Evolutionary conservation across 495 filamentous ascomycete species (phyloP).

Genomic region (Gamarada debralockiae): DNA sequence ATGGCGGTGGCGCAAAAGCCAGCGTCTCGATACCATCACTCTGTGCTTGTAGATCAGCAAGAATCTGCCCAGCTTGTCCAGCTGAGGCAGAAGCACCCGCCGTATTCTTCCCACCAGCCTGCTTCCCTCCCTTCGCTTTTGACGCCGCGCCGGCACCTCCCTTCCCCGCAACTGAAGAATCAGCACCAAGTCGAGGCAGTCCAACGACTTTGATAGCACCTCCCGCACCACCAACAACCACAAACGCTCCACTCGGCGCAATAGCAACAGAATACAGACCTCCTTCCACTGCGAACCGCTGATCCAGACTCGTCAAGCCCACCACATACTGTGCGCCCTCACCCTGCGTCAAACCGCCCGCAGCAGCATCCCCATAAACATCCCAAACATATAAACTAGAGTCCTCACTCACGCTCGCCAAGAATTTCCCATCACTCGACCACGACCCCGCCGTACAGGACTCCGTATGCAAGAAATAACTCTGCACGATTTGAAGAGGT

Average conservation of each 20-base stretch:
- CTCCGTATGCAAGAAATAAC: constrained; percentile 84
- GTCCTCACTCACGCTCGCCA: constrained; percentile 90
- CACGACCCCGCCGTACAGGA: constrained; percentile 88
- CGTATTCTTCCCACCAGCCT: constrained; percentile 29
- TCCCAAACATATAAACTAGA: constrained; percentile 89
- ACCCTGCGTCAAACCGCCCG: constrained; percentile 63
- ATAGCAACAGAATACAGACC: constrained; percentile 85
- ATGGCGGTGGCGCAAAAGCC: constrained; percentile 69
- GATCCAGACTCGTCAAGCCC: constrained; percentile 74
- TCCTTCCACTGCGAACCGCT: constrained; percentile 87
- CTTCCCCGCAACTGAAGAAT: constrained; percentile 22
- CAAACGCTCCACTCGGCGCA: constrained; percentile 69
- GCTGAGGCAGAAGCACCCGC: constrained; percentile 33
- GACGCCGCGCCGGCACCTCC: constrained; percentile 37
- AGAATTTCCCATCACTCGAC: constrained; percentile 81
- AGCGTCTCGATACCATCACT: constrained; percentile 81
- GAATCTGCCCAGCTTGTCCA: constrained; percentile 73
- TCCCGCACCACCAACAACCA: constrained; percentile 82
- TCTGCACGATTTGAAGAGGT: constrained; percentile 76
- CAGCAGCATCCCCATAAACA: constrained; percentile 78
- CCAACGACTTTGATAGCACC: constrained; percentile 81
- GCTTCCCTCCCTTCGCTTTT: constrained; percentile 41
- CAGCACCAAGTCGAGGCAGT: constrained; percentile 61
- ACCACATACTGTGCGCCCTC: constrained; percentile 71
- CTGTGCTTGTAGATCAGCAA: constrained; percentile 61